phyloP scores from a whole-genome alignment of 2,329 filamentous ascomycete genomes.

The Exophiala calicioides region DNA sequence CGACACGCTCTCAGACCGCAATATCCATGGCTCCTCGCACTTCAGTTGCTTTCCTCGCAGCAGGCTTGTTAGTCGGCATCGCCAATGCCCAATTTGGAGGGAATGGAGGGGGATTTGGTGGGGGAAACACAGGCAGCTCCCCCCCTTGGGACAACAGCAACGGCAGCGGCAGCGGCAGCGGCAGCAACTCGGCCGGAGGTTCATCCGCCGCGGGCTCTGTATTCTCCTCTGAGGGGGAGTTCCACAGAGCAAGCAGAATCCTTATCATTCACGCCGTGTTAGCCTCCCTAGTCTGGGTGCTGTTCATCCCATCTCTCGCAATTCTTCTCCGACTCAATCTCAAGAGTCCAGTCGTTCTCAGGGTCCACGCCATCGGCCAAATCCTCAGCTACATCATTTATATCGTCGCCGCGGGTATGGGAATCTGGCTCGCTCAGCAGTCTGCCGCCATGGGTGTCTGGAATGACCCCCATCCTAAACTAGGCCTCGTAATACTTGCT shows the following conservation, averaged over 20 bases:
- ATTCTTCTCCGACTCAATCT: constrained; percentile 31
- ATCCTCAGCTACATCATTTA: constrained; percentile 33
- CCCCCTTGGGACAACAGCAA: constrained; percentile 8
- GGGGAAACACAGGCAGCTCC: constrained; percentile 9
- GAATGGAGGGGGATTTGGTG: constrained; percentile 6
- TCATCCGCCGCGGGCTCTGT: constrained; percentile 5
- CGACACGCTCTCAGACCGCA: background rate
- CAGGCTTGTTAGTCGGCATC: constrained; percentile 7
- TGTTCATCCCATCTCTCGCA: constrained; percentile 33
- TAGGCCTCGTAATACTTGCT: constrained; percentile 35
- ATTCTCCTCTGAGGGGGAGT: constrained; percentile 13
- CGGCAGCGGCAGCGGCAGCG: constrained; percentile 6
- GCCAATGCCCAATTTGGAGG: constrained; percentile 16
- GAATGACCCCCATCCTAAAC: constrained; percentile 34
- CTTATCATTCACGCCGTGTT: constrained; percentile 33
- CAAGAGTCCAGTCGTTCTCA: constrained; percentile 27
- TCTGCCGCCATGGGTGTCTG: constrained; percentile 25
- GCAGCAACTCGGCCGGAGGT: constrained; percentile 5
- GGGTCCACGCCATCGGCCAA: constrained; percentile 33
- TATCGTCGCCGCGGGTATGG: constrained; percentile 34
- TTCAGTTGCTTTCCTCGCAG: constrained; percentile 5
- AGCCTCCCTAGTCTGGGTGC: constrained; percentile 34
- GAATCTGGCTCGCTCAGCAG: constrained; percentile 35
- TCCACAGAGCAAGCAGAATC: constrained; percentile 20
- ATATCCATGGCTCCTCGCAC: constrained; percentile 7